phyloP scores from a whole-genome alignment of 352 stramenopile species.

The Plasmopara muralis region DNA sequence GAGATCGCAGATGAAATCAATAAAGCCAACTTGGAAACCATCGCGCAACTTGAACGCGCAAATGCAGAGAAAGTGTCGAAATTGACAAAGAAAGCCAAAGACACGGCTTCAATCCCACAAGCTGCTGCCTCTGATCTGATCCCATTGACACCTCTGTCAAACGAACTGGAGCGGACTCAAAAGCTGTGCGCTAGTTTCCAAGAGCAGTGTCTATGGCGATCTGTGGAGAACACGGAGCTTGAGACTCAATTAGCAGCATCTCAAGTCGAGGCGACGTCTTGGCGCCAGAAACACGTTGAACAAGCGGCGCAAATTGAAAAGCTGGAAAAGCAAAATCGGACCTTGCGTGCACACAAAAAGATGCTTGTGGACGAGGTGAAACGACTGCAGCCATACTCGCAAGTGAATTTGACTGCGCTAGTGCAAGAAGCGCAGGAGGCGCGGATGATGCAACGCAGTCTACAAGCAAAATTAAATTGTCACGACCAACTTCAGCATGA shows the following conservation, averaged over 20 bases:
- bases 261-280: constrained; percentile 22
- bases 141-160: constrained; percentile 18
- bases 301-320: constrained; percentile 16
- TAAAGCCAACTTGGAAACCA: constrained; percentile 60
- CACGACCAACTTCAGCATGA: constrained; percentile 6
- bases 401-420: constrained; percentile 54
- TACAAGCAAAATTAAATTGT: constrained; percentile 41
- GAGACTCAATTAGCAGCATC: constrained; percentile 34
- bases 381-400: constrained; percentile 51
- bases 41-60: constrained; percentile 39
- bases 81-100: constrained; percentile 1
- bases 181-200: constrained; percentile 59
- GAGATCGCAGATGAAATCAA: constrained; percentile 48
- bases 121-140: constrained; percentile 6
- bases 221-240: constrained; percentile 57
- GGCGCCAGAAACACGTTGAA: constrained; percentile 22
- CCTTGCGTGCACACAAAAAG: constrained; percentile 45
- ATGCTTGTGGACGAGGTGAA: constrained; percentile 68
- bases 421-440: constrained; percentile 65
- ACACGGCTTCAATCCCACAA: not conserved
- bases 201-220: constrained; percentile 71
- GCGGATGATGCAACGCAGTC: constrained; percentile 64
- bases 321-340: constrained; percentile 30
- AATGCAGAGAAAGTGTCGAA: not conserved
- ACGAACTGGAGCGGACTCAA: constrained; percentile 34